These are phyloP conservation scores for Pyrenophora tritici-repentis DNA, from an alignment of 2,329 filamentous ascomycete genomes.

Conservation along the genomic window DNA sequence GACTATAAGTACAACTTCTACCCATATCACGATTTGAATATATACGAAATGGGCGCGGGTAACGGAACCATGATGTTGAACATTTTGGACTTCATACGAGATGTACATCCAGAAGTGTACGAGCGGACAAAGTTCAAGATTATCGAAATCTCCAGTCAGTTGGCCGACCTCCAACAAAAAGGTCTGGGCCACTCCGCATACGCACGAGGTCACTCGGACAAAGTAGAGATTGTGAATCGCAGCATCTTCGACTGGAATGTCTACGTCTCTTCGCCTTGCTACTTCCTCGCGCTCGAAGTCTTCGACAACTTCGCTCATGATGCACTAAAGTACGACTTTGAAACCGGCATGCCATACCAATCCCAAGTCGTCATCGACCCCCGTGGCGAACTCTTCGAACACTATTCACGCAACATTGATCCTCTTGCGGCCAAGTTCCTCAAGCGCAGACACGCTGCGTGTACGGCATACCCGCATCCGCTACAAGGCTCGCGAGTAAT, in stretches of 20 bases:
- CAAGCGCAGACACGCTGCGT: conserved; percentile 78
- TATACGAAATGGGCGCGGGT: conserved; percentile 98
- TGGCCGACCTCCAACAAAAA: conserved; percentile 77
- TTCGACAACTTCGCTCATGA: conserved; percentile 99
- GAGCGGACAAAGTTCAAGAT: conserved; percentile 91
- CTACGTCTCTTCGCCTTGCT: conserved; percentile 89
- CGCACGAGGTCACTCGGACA: conserved; percentile 75
- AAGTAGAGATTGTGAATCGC: conserved; percentile 92
- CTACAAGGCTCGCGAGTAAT: conserved; percentile 61
- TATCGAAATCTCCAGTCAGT: conserved; percentile 87
- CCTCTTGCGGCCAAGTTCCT: conserved; percentile 82
- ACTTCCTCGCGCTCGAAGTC: conserved; percentile 96
- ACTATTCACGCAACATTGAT: conserved; percentile 81
- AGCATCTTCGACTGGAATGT: conserved; percentile 94
- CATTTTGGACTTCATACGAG: conserved; percentile 93
- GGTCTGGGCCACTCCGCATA: conserved; percentile 70
- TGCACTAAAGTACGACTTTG: conserved; percentile 83
- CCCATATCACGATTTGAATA: conserved; percentile 94
- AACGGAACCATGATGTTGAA: conserved; percentile 98
- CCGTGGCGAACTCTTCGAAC: conserved; percentile 90
- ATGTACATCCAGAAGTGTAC: conserved; percentile 88
- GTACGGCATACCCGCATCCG: conserved; percentile 64
- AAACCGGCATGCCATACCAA: conserved; percentile 82
- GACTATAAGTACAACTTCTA: conserved; percentile 96
- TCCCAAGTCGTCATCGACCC: conserved; percentile 84